Percentiles rank a stretch among this genome's conserved stretches.
Evolutionary conservation across 371 early-diverging fungal species (phyloP).

Genomic region (Mortierella sp.): DNA sequence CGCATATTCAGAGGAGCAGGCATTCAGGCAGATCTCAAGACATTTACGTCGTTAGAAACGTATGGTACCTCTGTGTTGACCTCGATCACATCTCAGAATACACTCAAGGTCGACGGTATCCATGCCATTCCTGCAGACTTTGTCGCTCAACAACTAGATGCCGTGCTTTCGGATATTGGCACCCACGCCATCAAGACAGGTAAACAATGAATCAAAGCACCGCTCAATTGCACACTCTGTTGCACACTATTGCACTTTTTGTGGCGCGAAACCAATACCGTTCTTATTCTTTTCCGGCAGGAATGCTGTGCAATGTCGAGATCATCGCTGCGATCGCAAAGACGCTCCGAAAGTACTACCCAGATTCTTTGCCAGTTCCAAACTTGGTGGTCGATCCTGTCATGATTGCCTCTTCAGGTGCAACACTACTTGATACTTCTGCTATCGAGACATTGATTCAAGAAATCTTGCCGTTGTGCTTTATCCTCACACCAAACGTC

Average conservation of each 20-base stretch:
- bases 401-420: conserved; percentile 86
- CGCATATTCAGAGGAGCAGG: conserved; percentile 72
- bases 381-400: conserved; percentile 87
- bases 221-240: no score
- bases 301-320: conserved; percentile 80
- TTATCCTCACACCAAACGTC: conserved; percentile 83
- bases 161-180: conserved; percentile 85
- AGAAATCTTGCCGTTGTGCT: conserved; percentile 76
- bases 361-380: conserved; percentile 34
- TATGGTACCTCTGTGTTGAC: conserved; percentile 85
- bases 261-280: not conserved
- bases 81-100: conserved; percentile 88
- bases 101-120: conserved; percentile 79
- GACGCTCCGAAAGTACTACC: conserved; percentile 59
- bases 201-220: conserved; percentile 7
- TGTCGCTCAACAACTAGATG: conserved; percentile 76
- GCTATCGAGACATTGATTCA: conserved; percentile 70
- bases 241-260: no score
- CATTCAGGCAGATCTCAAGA: conserved; percentile 93
- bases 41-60: conserved; percentile 78
- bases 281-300: not conserved
- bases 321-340: conserved; percentile 71
- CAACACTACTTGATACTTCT: conserved; percentile 70
- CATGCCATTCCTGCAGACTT: conserved; percentile 72
- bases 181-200: conserved; percentile 85